Conservation (phyloP, 108 stramenopile genomes). For the Stephanodiscus triporus region DNA sequence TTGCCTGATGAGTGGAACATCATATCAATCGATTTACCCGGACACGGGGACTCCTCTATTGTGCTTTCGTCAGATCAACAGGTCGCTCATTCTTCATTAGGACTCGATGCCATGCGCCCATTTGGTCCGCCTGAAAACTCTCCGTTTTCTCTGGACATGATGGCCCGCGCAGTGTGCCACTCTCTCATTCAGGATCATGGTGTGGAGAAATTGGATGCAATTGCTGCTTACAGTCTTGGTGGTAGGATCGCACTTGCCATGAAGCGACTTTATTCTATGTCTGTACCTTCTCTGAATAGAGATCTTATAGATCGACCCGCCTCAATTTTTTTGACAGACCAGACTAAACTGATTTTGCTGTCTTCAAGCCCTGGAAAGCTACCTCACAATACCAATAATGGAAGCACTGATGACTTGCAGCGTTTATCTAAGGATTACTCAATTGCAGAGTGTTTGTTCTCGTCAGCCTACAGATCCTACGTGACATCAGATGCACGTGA, state of each 20-base stretch:
- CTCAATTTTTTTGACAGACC: slow-evolving; percentile 32
- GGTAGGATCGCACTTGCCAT: slow-evolving; percentile 87
- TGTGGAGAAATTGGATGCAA: slow-evolving; percentile 59
- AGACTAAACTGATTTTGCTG: slow-evolving; percentile 47
- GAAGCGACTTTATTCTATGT: slow-evolving; percentile 43
- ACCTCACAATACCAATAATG: not conserved
- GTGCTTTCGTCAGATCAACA: slow-evolving; percentile 39
- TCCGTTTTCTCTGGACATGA: slow-evolving; percentile 50
- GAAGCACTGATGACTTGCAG: slow-evolving; percentile 9
- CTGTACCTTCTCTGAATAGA: not conserved
- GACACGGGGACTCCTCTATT: slow-evolving; percentile 64
- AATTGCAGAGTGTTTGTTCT: slow-evolving; percentile 27
- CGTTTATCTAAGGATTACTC: slow-evolving; percentile 48
- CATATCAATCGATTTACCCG: slow-evolving; percentile 72
- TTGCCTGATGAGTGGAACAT: slow-evolving; percentile 68
- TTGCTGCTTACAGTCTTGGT: slow-evolving; percentile 85
- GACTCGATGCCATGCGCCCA: slow-evolving; percentile 27
- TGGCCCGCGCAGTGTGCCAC: slow-evolving; percentile 57
- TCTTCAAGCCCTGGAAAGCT: slow-evolving; percentile 48
- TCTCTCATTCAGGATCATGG: slow-evolving; percentile 59
- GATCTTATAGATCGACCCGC: not conserved
- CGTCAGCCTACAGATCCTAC: slow-evolving; percentile 39
- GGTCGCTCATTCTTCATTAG: slow-evolving; percentile 40
- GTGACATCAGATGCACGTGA: slow-evolving; percentile 22
- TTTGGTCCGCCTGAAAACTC: slow-evolving; percentile 19